Evolutionary conservation across 2,329 filamentous ascomycete species (phyloP).

Genomic region (Aspergillus quadrilineatus): DNA sequence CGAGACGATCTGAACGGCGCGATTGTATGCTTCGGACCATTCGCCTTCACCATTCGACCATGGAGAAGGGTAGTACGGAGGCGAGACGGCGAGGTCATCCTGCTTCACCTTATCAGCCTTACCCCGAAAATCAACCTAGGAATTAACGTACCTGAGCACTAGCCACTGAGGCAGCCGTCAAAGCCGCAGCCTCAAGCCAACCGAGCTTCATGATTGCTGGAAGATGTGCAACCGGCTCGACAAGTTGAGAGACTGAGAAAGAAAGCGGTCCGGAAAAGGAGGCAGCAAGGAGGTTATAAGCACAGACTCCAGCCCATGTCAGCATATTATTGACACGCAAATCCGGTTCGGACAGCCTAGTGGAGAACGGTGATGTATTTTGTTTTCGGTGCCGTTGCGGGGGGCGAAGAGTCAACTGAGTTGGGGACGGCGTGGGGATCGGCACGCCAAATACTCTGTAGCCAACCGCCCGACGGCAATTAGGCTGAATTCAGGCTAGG

Average conservation of each 20-base stretch:
- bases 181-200: constrained; percentile 33
- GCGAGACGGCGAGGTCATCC: constrained; percentile 46
- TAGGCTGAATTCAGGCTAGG: neutral
- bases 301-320: constrained; percentile 1
- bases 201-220: constrained; percentile 35
- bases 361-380: constrained; percentile 10
- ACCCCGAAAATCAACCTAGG: neutral
- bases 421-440: constrained; percentile 6
- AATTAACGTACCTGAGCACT: constrained; percentile 31
- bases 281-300: constrained; percentile 9
- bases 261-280: neutral
- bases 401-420: neutral
- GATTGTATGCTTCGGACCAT: constrained; percentile 74
- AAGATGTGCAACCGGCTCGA: neutral
- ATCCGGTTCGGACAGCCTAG: neutral
- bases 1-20: constrained; percentile 76
- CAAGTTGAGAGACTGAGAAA: neutral
- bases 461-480: neutral
- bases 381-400: neutral
- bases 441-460: neutral
- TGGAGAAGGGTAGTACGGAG: constrained; percentile 79
- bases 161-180: constrained; percentile 33
- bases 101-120: neutral
- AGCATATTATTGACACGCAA: neutral
- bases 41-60: constrained; percentile 74